phyloP scores from a whole-genome alignment of 2,329 filamentous ascomycete genomes.

The Trichoderma koningiopsis region DNA sequence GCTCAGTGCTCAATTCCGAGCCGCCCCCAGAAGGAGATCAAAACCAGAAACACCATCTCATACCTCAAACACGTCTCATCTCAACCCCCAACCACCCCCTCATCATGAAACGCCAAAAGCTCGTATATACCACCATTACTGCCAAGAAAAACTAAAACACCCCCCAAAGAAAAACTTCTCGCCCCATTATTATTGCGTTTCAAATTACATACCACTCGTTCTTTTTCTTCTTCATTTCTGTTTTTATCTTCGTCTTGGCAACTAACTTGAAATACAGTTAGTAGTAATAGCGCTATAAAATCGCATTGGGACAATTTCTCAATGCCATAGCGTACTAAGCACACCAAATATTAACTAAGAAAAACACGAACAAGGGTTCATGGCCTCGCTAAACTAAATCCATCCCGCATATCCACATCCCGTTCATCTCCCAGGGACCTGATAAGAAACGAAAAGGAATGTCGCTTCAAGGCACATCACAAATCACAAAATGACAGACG shows the following conservation, averaged over 20 bases:
- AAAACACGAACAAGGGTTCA: not conserved
- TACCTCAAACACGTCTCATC: conserved; percentile 7
- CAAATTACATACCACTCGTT: not conserved
- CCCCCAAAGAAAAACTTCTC: not conserved
- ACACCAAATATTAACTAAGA: not conserved
- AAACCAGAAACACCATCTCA: conserved; percentile 1
- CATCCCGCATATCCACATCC: not conserved
- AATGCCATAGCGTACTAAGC: not conserved
- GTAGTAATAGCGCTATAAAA: not conserved
- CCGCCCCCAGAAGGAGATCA: not conserved
- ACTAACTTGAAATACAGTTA: too few relatives aligned
- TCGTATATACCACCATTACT: not conserved
- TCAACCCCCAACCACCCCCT: not conserved
- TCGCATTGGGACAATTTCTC: not conserved
- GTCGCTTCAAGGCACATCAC: not conserved
- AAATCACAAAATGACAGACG: conserved; percentile 12
- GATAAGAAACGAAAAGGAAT: not conserved
- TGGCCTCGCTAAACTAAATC: not conserved
- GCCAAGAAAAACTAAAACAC: not conserved
- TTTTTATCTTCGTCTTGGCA: not conserved
- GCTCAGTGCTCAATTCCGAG: not conserved
- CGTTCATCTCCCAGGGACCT: not conserved
- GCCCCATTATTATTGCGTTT: not conserved
- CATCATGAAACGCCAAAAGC: conserved; percentile 3
- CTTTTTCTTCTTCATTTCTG: not conserved